These are phyloP conservation scores for Colletotrichum gloeosporioides DNA, from an alignment of 2,329 filamentous ascomycete species.

Conservation along the genomic window DNA sequence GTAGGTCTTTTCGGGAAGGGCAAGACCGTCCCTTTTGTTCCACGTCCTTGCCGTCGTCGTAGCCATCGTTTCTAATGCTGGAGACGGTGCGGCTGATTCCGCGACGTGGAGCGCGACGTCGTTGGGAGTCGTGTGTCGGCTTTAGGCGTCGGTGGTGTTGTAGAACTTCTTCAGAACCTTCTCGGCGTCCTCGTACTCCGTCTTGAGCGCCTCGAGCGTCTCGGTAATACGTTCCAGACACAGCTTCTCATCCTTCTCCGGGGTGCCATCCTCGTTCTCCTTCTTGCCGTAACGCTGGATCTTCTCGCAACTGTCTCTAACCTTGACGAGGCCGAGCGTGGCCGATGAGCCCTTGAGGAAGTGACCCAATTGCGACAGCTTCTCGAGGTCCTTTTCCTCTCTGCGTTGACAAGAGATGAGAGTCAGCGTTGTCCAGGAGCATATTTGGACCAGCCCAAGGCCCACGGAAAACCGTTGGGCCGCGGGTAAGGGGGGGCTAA, in stretches of 20 bases:
- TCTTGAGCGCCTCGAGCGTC: slow-evolving; percentile 74
- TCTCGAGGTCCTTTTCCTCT: slow-evolving; percentile 68
- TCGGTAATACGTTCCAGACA: slow-evolving; percentile 74
- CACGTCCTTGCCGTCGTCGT: slow-evolving; percentile 25
- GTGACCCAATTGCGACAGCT: slow-evolving; percentile 85
- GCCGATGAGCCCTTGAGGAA: slow-evolving; percentile 98
- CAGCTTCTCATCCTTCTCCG: slow-evolving; percentile 68
- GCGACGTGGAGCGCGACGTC: slow-evolving; percentile 6
- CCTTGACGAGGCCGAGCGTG: slow-evolving; percentile 87
- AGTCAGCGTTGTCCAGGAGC: slow-evolving; percentile 6
- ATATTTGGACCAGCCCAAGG: not conserved
- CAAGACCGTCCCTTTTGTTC: slow-evolving; percentile 12
- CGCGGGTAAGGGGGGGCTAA: not conserved
- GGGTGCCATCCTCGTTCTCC: slow-evolving; percentile 78
- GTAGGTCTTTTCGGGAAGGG: not conserved
- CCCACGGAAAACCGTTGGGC: not conserved
- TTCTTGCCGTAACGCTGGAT: slow-evolving; percentile 91
- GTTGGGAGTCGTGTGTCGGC: slow-evolving; percentile 18
- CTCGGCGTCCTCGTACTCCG: slow-evolving; percentile 78
- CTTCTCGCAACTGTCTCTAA: slow-evolving; percentile 93
- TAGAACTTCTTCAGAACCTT: slow-evolving; percentile 73
- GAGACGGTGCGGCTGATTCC: not conserved
- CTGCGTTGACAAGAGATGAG: slow-evolving; percentile 47
- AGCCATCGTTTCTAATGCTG: slow-evolving; percentile 40
- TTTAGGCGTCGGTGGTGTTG: slow-evolving; percentile 22